Conservation (phyloP, 495 filamentous ascomycete species). For the Penicillium cinerascens region DNA sequence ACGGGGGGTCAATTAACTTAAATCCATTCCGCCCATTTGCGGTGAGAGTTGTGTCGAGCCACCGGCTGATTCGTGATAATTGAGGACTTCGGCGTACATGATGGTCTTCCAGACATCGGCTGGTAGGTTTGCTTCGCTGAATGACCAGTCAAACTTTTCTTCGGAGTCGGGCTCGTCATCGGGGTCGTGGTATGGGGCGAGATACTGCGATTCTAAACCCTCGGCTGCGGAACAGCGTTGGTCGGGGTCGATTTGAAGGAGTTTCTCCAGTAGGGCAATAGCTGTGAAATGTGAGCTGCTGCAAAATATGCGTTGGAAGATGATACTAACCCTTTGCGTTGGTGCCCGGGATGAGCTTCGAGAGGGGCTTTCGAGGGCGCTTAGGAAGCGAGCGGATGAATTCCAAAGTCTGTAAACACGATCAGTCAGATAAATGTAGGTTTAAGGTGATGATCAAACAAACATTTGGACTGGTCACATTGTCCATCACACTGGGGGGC, state of each 20-base stretch:
- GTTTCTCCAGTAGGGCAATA: conserved; percentile 83
- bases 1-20: too few species aligned
- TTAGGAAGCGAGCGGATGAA: conserved; percentile 95
- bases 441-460: conserved; percentile 21
- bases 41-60: background rate
- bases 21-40: conserved; percentile 16
- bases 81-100: conserved; percentile 99
- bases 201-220: conserved; percentile 81
- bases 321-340: conserved; percentile 62
- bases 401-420: conserved; percentile 66
- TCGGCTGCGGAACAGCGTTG: conserved; percentile 78
- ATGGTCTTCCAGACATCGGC: conserved; percentile 99
- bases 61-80: conserved; percentile 70
- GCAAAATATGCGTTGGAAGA: background rate
- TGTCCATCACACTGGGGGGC: conserved; percentile 92
- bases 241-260: conserved; percentile 94
- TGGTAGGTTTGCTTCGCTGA: conserved; percentile 93
- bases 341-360: conserved; percentile 87
- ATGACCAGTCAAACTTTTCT: conserved; percentile 97
- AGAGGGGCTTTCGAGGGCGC: conserved; percentile 79
- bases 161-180: conserved; percentile 90
- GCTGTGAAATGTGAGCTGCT: conserved; percentile 48
- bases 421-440: conserved; percentile 1
- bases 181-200: conserved; percentile 93
- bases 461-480: conserved; percentile 95